Percentiles rank a stretch among this genome's conserved stretches.
Evolutionary conservation across 2,329 filamentous ascomycete genomes (phyloP).

Genomic region (Epichloe sibirici): DNA sequence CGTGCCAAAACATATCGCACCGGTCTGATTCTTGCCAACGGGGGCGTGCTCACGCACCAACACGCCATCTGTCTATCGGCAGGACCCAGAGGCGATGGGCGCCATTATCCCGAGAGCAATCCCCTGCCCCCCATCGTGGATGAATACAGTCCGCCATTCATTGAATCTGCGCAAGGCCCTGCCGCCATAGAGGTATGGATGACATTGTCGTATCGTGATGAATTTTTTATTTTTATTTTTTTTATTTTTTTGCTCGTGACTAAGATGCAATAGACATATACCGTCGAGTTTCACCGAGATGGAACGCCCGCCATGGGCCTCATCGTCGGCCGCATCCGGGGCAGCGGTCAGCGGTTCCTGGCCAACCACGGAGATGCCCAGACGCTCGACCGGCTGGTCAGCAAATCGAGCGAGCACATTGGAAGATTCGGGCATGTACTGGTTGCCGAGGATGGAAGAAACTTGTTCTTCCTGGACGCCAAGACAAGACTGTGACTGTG

Average conservation of each 20-base stretch:
- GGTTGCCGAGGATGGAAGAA: conserved; percentile 6
- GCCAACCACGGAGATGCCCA: conserved; percentile 15
- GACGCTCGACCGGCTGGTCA: conserved; percentile 11
- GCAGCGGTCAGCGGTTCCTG: conserved; percentile 14
- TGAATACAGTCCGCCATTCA: conserved; percentile 9
- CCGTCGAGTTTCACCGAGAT: conserved; percentile 17
- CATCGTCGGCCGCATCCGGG: conserved; percentile 12
- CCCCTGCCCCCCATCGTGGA: conserved; percentile 6
- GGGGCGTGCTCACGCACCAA: conserved; percentile 53
- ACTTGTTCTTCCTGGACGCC: conserved; percentile 10
- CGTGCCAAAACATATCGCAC: conserved; percentile 31
- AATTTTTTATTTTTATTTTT: too few relatives aligned
- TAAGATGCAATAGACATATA: conserved; percentile 15
- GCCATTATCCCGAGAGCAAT: conserved; percentile 9
- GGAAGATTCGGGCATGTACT: conserved; percentile 9
- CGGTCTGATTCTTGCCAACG: conserved; percentile 52
- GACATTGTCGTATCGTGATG: neutral
- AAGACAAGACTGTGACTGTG: conserved; percentile 7
- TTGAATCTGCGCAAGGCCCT: conserved; percentile 9
- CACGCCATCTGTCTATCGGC: conserved; percentile 47
- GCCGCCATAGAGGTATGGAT: conserved; percentile 14
- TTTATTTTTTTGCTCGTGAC: neutral
- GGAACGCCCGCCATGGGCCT: conserved; percentile 10
- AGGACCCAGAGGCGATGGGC: conserved; percentile 17
- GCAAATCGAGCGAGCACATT: conserved; percentile 9